phyloP scores from a whole-genome alignment of 2,329 filamentous ascomycete species.

The Alternaria tenuissima region DNA sequence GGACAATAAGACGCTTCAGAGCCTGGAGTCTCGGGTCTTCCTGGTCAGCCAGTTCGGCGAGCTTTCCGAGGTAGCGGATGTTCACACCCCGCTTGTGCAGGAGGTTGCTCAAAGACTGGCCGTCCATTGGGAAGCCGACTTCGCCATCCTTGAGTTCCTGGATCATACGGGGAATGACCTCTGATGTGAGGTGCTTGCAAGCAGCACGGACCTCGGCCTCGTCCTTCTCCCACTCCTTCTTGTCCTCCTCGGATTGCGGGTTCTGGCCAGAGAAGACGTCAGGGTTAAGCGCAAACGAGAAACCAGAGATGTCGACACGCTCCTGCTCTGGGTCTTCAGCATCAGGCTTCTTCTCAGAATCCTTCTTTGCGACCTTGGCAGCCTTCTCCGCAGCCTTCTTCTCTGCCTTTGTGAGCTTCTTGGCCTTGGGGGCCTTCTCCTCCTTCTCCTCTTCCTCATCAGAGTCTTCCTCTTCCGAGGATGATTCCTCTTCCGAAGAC shows the following conservation, averaged over 20 bases:
- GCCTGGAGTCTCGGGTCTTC: conserved; percentile 75
- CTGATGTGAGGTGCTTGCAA: conserved; percentile 77
- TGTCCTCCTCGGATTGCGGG: conserved; percentile 90
- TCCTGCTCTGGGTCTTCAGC: conserved; percentile 61
- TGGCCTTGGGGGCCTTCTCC: conserved; percentile 26
- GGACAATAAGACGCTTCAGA: conserved; percentile 77
- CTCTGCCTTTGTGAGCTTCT: conserved; percentile 30
- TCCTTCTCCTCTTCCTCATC: conserved; percentile 78
- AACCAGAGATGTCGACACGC: conserved; percentile 84
- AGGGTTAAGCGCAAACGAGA: conserved; percentile 89
- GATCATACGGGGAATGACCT: conserved; percentile 83
- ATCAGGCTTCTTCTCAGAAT: conserved; percentile 21
- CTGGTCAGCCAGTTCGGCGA: conserved; percentile 71
- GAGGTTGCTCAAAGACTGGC: conserved; percentile 85
- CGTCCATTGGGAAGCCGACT: conserved; percentile 98
- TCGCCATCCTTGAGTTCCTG: conserved; percentile 90
- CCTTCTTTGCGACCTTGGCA: conserved; percentile 24
- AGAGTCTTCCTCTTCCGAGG: conserved; percentile 64
- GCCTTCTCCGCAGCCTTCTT: conserved; percentile 32
- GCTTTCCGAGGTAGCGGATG: conserved; percentile 88
- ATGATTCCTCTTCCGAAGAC: conserved; percentile 31
- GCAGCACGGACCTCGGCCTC: conserved; percentile 88
- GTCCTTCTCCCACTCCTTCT: conserved; percentile 80
- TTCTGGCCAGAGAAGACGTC: conserved; percentile 94
- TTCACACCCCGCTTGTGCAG: conserved; percentile 98